Evolutionary conservation across 2,329 filamentous ascomycete genomes (phyloP).

Genomic region (Aspergillus fijiensis): DNA sequence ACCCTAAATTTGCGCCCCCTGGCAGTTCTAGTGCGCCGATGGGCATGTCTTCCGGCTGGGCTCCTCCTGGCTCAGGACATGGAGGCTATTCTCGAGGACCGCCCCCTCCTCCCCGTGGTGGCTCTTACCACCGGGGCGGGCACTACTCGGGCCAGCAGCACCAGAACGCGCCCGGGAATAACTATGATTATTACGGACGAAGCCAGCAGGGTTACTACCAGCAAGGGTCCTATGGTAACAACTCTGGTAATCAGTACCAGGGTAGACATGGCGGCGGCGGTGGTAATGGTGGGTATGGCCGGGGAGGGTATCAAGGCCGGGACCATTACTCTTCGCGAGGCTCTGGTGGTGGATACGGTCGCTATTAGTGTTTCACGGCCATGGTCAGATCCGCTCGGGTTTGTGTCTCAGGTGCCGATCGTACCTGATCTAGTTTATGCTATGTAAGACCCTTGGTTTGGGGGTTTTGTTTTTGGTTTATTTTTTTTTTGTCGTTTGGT

Average conservation of each 20-base stretch:
- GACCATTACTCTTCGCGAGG: slow-evolving; percentile 33
- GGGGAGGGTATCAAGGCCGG: slow-evolving; percentile 27
- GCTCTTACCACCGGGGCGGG: slow-evolving; percentile 25
- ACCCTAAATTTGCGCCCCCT: slow-evolving; percentile 43
- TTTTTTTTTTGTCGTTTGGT: slow-evolving; percentile 4
- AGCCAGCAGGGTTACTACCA: slow-evolving; percentile 24
- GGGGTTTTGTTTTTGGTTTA: background rate
- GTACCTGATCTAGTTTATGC: slow-evolving; percentile 1
- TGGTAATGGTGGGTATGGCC: slow-evolving; percentile 23
- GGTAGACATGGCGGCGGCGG: slow-evolving; percentile 29
- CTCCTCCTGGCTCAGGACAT: slow-evolving; percentile 32
- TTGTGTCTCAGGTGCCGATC: slow-evolving; percentile 9
- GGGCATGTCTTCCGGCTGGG: slow-evolving; percentile 36
- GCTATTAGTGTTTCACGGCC: slow-evolving; percentile 29
- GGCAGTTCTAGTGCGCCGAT: slow-evolving; percentile 30
- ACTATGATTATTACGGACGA: slow-evolving; percentile 28
- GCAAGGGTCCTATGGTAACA: slow-evolving; percentile 24
- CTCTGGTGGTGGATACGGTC: slow-evolving; percentile 38
- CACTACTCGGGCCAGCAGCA: slow-evolving; percentile 23
- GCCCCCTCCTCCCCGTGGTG: slow-evolving; percentile 41
- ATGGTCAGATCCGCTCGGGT: slow-evolving; percentile 3
- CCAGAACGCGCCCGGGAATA: slow-evolving; percentile 20
- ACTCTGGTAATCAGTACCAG: slow-evolving; percentile 24
- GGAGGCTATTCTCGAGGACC: slow-evolving; percentile 37
- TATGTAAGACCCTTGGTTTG: background rate